phyloP scores from a whole-genome alignment of 1,284 basidiomycete genomes.

The Inonotus hispidus region DNA sequence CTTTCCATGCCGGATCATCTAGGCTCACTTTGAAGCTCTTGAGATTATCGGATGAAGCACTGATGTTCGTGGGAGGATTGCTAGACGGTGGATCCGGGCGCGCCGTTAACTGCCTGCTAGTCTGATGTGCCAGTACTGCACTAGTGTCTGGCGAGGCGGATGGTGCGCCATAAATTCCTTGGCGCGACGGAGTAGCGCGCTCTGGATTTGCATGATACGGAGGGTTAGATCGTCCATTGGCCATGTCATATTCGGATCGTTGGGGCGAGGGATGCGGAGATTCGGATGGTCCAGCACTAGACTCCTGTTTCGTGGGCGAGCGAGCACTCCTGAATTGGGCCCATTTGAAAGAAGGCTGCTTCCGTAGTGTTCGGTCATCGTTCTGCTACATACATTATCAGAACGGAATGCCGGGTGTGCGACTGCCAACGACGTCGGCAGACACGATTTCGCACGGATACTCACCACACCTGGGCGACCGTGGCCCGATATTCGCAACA shows the following conservation, averaged over 20 bases:
- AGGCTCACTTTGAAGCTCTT: conserved; percentile 88
- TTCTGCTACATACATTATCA: conserved; percentile 26
- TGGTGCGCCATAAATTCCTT: conserved; percentile 11
- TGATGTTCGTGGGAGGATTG: conserved; percentile 20
- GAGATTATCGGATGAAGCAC: conserved; percentile 59
- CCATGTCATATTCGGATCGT: conserved; percentile 62
- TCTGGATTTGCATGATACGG: conserved; percentile 26
- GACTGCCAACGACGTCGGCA: background rate
- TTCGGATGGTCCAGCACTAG: conserved; percentile 37
- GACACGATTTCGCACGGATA: conserved; percentile 9
- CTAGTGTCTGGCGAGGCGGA: conserved; percentile 18
- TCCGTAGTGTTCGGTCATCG: conserved; percentile 51
- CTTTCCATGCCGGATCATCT: conserved; percentile 98
- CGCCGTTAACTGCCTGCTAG: conserved; percentile 26
- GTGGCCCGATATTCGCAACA: conserved; percentile 40
- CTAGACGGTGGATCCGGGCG: conserved; percentile 21
- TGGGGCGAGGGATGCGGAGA: conserved; percentile 76
- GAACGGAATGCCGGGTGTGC: background rate
- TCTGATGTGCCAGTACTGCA: conserved; percentile 22
- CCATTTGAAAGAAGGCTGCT: conserved; percentile 81
- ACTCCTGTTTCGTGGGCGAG: conserved; percentile 69
- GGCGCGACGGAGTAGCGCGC: conserved; percentile 18
- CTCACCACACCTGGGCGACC: conserved; percentile 32
- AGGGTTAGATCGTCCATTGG: conserved; percentile 31
- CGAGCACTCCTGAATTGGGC: conserved; percentile 65